Conservation (phyloP, 305 asterid species). For the Petunia hybrid region DNA sequence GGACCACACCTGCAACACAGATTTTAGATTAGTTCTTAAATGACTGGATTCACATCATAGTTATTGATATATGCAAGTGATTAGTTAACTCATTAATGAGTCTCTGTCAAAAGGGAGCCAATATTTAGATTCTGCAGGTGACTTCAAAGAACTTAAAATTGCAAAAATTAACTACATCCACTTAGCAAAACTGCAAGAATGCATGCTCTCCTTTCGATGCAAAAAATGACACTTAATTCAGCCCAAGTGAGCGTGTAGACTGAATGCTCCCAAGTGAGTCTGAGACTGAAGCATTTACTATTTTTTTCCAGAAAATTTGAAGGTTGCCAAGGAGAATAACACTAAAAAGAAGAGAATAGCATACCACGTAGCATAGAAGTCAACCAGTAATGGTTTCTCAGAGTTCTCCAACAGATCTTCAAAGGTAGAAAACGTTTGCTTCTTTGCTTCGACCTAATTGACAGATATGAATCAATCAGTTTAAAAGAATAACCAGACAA, state of each 20-base stretch:
- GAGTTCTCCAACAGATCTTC: slow-evolving; percentile 78
- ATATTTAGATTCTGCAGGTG: background rate
- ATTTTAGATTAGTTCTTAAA: slow-evolving; percentile 18
- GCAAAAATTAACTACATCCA: slow-evolving; percentile 12
- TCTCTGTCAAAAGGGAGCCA: background rate
- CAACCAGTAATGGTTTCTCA: slow-evolving; percentile 88
- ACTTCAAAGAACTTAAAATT: slow-evolving; percentile 12
- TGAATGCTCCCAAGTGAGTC: background rate
- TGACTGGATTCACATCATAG: background rate
- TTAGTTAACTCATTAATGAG: background rate
- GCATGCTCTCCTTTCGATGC: slow-evolving; percentile 1
- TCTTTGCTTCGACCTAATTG: slow-evolving; percentile 66
- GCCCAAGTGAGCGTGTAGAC: background rate
- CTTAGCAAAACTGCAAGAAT: slow-evolving; percentile 15
- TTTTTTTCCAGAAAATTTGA: slow-evolving; percentile 21
- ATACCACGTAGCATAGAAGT: slow-evolving; percentile 98
- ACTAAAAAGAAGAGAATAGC: slow-evolving; percentile 19
- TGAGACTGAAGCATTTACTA: background rate
- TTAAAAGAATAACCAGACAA: background rate
- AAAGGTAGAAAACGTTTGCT: slow-evolving; percentile 77
- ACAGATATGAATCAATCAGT: background rate
- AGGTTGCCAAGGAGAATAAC: slow-evolving; percentile 16
- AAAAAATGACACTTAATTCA: background rate
- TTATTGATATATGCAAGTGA: background rate
- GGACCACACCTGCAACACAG: slow-evolving; percentile 89